Evolutionary conservation across 306 rosid genomes (phyloP).

Genomic region (Quercus parvula): DNA sequence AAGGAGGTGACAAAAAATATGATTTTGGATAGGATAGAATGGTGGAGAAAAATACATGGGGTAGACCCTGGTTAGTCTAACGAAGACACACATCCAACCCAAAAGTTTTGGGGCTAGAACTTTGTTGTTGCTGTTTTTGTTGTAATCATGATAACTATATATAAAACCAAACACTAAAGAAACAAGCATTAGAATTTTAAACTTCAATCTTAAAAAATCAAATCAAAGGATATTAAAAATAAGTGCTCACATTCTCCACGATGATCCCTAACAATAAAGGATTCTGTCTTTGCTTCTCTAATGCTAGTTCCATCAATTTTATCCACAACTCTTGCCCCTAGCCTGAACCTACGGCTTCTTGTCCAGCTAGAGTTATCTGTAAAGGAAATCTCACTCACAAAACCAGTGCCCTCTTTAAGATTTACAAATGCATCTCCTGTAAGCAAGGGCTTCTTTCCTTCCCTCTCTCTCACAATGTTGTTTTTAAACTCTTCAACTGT

Average conservation of each 20-base stretch:
- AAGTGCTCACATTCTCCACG: slow-evolving; percentile 93
- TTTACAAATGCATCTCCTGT: slow-evolving; percentile 75
- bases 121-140: too few relatives aligned
- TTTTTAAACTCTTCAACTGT: slow-evolving; percentile 74
- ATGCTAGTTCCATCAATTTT: slow-evolving; percentile 61
- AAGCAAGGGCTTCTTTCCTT: slow-evolving; percentile 92
- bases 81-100: too few relatives aligned
- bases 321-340: slow-evolving; percentile 85
- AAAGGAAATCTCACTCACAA: slow-evolving; percentile 78
- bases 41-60: too few relatives aligned
- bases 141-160: background rate
- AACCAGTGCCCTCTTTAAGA: slow-evolving; percentile 79
- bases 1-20: too few relatives aligned
- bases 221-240: slow-evolving; percentile 12
- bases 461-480: slow-evolving; percentile 90
- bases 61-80: too few relatives aligned
- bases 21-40: too few relatives aligned
- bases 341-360: slow-evolving; percentile 90
- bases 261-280: slow-evolving; percentile 93
- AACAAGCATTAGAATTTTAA: slow-evolving; percentile 8
- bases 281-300: slow-evolving; percentile 84
- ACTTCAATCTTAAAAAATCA: slow-evolving; percentile 9
- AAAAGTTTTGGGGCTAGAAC: too few relatives aligned
- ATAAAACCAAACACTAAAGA: background rate
- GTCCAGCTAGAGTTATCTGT: slow-evolving; percentile 99